phyloP scores from a whole-genome alignment of 2,329 filamentous ascomycete species.

The Sarocladiaceae sp. region DNA sequence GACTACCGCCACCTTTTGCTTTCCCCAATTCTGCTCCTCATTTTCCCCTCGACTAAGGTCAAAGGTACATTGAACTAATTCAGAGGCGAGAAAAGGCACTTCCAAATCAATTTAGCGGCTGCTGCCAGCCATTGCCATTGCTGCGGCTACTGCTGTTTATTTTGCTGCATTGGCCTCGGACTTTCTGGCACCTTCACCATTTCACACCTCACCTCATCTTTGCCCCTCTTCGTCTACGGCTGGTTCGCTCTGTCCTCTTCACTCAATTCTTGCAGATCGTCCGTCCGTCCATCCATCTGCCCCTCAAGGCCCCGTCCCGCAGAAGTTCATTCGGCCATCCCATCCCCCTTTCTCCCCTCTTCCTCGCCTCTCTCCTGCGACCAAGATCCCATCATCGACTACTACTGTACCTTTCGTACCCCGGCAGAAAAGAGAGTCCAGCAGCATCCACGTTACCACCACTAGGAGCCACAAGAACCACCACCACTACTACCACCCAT shows the following conservation, averaged over 20 bases:
- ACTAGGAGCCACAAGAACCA: background rate
- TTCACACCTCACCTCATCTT: background rate
- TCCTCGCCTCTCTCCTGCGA: background rate
- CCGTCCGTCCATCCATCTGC: background rate
- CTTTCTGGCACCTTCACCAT: background rate
- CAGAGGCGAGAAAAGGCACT: too few relatives aligned
- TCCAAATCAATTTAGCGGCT: too few relatives aligned
- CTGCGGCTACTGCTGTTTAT: background rate
- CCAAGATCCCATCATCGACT: background rate
- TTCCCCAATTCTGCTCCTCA: background rate
- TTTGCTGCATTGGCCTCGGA: background rate
- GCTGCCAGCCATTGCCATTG: background rate
- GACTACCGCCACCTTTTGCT: background rate
- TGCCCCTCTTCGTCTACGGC: background rate
- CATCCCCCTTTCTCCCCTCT: background rate
- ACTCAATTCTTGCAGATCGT: background rate
- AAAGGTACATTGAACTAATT: too few relatives aligned
- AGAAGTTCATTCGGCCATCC: background rate
- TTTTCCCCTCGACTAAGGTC: conserved; percentile 12
- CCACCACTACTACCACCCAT: background rate
- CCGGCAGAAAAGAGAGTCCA: background rate
- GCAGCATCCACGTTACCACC: conserved; percentile 1
- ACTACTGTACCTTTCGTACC: background rate
- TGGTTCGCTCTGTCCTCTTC: background rate
- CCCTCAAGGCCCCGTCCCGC: background rate